Evolutionary conservation across 352 stramenopile genomes (phyloP).

Genomic region (Phytophthora palmivora): DNA sequence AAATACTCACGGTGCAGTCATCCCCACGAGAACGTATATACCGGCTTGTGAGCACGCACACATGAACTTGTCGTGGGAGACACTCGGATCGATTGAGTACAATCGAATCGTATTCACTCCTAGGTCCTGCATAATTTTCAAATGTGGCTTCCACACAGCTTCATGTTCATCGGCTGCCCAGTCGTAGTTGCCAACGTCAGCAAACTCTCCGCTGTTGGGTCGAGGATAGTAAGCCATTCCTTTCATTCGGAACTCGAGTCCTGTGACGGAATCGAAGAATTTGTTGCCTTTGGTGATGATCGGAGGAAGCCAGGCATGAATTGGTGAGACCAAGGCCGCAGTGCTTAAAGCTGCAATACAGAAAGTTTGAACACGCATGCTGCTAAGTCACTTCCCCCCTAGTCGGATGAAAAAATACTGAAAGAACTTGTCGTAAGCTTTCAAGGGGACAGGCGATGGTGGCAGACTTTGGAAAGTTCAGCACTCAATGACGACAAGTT

Average conservation of each 20-base stretch:
- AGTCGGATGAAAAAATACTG: not conserved
- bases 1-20: conserved; percentile 52
- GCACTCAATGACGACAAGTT: not conserved
- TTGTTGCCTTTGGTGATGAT: conserved; percentile 81
- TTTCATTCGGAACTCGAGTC: no score
- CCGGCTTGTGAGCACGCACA: conserved; percentile 65
- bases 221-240: no score
- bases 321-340: not conserved
- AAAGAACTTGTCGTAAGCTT: not conserved
- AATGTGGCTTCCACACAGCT: conserved; percentile 53
- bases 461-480: not conserved
- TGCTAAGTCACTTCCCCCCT: not conserved
- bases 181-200: conserved; percentile 66
- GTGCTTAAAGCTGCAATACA: conserved; percentile 19
- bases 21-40: conserved; percentile 79
- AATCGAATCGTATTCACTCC: no score
- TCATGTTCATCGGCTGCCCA: conserved; percentile 69
- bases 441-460: not conserved
- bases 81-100: no score
- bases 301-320: conserved; percentile 49
- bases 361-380: conserved; percentile 28
- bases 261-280: no score
- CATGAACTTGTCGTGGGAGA: no score
- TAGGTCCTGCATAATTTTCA: no score
- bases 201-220: conserved; percentile 64